Conservation (phyloP, 805 yeast genomes). For the Spathaspora arborariae region DNA sequence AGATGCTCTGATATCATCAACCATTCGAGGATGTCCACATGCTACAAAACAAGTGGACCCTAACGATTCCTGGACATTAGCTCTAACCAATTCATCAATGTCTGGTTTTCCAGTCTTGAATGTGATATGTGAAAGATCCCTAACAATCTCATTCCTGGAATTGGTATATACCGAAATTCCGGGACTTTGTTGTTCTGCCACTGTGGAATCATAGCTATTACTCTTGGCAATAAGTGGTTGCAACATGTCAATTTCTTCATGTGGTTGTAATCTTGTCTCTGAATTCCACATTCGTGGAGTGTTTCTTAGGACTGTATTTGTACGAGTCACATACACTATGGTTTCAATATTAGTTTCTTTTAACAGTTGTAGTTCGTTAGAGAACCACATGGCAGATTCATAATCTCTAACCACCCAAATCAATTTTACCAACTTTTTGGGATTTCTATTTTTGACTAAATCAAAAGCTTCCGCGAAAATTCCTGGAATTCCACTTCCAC, state of each 20-base stretch:
- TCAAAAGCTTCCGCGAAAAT: conserved; percentile 32
- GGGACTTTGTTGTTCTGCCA: not conserved
- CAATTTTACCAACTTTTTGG: conserved; percentile 32
- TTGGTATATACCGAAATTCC: not conserved
- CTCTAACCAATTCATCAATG: conserved; percentile 33
- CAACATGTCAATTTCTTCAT: not conserved
- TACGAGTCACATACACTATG: conserved; percentile 25
- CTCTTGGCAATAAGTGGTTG: not conserved
- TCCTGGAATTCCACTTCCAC: conserved; percentile 42
- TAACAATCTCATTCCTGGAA: not conserved
- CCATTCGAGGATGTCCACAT: conserved; percentile 64
- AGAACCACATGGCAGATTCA: conserved; percentile 46
- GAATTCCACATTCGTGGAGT: not conserved
- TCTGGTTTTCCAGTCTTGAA: conserved; percentile 49
- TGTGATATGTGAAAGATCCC: conserved; percentile 22
- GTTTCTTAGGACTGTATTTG: conserved; percentile 7
- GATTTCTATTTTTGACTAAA: conserved; percentile 8
- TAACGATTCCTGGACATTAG: conserved; percentile 31
- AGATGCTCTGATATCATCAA: conserved; percentile 50
- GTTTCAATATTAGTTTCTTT: conserved; percentile 20
- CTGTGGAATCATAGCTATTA: not conserved
- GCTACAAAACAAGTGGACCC: conserved; percentile 52
- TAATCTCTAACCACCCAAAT: conserved; percentile 63
- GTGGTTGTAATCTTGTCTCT: not conserved
- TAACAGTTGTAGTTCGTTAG: conserved; percentile 33